Evolutionary conservation across 2,329 filamentous ascomycete species (phyloP), one percentile per base, ranked within the genome.

Genomic region (Colletotrichum sp.): DNA sequence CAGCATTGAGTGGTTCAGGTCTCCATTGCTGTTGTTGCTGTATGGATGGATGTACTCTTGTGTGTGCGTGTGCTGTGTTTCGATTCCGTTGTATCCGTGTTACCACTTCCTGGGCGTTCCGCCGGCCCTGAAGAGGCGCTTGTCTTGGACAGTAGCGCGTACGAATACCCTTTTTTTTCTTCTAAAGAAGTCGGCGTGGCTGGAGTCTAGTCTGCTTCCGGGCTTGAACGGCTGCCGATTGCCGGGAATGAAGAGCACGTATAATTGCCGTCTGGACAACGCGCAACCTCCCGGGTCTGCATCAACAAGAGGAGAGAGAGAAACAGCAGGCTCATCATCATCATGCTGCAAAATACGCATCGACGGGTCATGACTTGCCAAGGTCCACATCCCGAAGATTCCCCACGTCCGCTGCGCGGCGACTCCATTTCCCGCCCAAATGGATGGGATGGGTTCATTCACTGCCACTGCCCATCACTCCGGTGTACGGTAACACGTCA

Each of bases 71-170:
- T 67, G 48, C 28, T n/a, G 66, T 68, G 66, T 68, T 68, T 70
- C 52, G 63, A 63, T 63, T 64, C 55, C 64, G 73, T 75, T 28
- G 69, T 52, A 67, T 34, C 70, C 64, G 60, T 39, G 68, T 60
- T 52, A n/a, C 43, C 70, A 30, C 36, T 64, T 52, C 18, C 63
- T 67, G 39, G 73, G 64, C 69, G 57, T 52, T 34, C 61, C 63
- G 13, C 63, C 39, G 39, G 24, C 32, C 39, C 30, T 63, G 26
- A 6, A n/a, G 55, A 72, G 39, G 39, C 69, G 55, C 61, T n/a
- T 34, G 67, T 61, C 72, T 66, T 71, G 43, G 43, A 52, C 43
- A 52, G 43, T 21, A 52, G 43, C 43, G n/a, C 43, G 10, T 52
- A n/a, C 39, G 8, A 43, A n/a, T 43, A 32, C 60, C 70, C 59